These are phyloP conservation scores for Lentinus polychrous DNA, from an alignment of 1,284 basidiomycete genomes.

Conservation along the genomic window DNA sequence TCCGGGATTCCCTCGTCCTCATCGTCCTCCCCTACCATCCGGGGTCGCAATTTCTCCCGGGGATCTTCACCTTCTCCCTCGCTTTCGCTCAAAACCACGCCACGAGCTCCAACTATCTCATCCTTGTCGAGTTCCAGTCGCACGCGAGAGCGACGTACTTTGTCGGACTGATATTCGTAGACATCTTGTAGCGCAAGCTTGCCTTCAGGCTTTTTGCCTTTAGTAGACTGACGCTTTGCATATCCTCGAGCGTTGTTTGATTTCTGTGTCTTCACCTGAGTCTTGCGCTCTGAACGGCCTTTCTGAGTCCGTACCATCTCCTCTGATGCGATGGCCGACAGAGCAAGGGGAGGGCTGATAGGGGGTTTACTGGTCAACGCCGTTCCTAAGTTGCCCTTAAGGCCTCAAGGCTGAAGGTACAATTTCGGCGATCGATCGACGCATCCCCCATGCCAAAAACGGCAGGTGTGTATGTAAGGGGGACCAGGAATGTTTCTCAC, in stretches of 20 bases:
- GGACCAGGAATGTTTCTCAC: too few species aligned
- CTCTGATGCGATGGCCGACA: too few species aligned
- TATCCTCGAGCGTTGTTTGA: slow-evolving; percentile 42
- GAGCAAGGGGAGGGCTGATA: too few species aligned
- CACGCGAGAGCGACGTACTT: slow-evolving; percentile 49
- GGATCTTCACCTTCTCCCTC: slow-evolving; percentile 30
- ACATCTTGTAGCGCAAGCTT: slow-evolving; percentile 36
- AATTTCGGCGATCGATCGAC: too few species aligned
- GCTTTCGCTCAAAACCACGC: slow-evolving; percentile 28
- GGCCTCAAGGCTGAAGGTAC: too few species aligned
- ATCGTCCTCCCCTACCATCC: slow-evolving; percentile 51
- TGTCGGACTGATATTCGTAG: slow-evolving; percentile 56
- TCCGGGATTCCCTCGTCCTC: slow-evolving; percentile 49
- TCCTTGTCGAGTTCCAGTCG: slow-evolving; percentile 50
- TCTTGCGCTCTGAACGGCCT: neutral
- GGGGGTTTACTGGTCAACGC: too few species aligned
- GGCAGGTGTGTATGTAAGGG: too few species aligned
- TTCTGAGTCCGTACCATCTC: slow-evolving; percentile 1
- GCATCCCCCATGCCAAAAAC: too few species aligned
- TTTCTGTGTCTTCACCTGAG: slow-evolving; percentile 9
- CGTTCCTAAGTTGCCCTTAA: too few species aligned
- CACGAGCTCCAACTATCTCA: slow-evolving; percentile 38
- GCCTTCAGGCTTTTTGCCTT: slow-evolving; percentile 27
- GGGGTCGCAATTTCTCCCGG: slow-evolving; percentile 29
- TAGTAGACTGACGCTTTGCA: slow-evolving; percentile 42